phyloP scores from a whole-genome alignment of 768 basidiomycete species.

The Pisolithus sp. region DNA sequence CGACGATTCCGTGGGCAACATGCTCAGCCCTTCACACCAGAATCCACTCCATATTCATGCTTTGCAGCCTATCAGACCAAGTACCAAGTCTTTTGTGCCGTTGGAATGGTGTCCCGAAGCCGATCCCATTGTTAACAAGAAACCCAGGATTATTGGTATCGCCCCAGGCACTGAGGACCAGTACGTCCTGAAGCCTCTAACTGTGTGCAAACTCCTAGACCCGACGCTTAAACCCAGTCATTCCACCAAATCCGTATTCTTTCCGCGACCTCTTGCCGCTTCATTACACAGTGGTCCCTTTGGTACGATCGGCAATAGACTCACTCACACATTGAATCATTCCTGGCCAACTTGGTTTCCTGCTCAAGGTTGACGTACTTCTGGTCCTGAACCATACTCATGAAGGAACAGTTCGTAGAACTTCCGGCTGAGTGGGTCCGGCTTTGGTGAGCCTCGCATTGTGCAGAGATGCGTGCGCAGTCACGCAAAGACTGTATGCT shows the following conservation, averaged over 20 bases:
- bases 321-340: constrained; percentile 16
- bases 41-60: constrained; percentile 6
- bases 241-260: background rate
- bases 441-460: no score
- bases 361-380: constrained; percentile 12
- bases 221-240: constrained; percentile 16
- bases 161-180: constrained; percentile 21
- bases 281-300: constrained; percentile 21
- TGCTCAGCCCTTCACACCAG: background rate
- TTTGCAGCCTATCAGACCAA: constrained; percentile 10
- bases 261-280: constrained; percentile 10
- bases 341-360: constrained; percentile 18
- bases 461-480: no score
- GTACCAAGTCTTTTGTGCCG: constrained; percentile 6
- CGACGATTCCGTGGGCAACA: background rate
- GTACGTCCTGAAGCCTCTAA: constrained; percentile 2
- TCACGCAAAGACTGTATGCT: no score
- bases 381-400: background rate
- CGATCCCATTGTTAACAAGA: constrained; percentile 26
- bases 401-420: no score
- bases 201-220: constrained; percentile 24
- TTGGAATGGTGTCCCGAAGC: constrained; percentile 25
- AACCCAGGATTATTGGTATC: constrained; percentile 20
- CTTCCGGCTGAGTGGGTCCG: no score
- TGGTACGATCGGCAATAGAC: constrained; percentile 16